Evolutionary conservation across 2,329 filamentous ascomycete species (phyloP).

Genomic region (Penicillium nordicum): DNA sequence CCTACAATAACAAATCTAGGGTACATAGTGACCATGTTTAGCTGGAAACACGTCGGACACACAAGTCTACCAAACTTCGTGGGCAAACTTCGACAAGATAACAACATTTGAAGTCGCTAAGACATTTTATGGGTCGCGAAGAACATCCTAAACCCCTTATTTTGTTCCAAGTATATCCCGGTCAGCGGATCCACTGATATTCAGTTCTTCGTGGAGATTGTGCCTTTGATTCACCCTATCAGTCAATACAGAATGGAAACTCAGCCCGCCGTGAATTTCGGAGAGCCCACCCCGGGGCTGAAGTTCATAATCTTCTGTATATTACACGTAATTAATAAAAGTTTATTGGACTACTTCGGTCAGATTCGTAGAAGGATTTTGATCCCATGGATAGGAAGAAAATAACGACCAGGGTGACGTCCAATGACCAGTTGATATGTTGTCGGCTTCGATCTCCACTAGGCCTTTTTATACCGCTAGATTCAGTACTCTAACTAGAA

Average conservation of each 20-base stretch:
- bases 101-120: too few relatives aligned
- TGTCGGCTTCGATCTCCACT: background rate
- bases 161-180: background rate
- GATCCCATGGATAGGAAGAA: background rate
- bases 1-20: background rate
- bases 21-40: background rate
- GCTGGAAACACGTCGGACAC: too few relatives aligned
- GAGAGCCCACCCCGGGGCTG: background rate
- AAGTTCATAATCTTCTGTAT: background rate
- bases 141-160: background rate
- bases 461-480: background rate
- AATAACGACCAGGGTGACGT: background rate
- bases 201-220: too few relatives aligned
- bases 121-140: background rate
- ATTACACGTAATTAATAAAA: background rate
- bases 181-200: background rate
- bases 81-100: background rate
- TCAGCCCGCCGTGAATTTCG: background rate
- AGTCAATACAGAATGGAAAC: background rate
- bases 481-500: background rate
- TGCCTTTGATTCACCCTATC: background rate
- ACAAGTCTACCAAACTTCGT: too few relatives aligned
- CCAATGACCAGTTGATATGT: background rate
- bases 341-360: too few relatives aligned
- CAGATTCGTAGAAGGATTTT: background rate